Conservation (phyloP, 2,329 filamentous ascomycete genomes). For the Dothideomycetidae sp. region DNA sequence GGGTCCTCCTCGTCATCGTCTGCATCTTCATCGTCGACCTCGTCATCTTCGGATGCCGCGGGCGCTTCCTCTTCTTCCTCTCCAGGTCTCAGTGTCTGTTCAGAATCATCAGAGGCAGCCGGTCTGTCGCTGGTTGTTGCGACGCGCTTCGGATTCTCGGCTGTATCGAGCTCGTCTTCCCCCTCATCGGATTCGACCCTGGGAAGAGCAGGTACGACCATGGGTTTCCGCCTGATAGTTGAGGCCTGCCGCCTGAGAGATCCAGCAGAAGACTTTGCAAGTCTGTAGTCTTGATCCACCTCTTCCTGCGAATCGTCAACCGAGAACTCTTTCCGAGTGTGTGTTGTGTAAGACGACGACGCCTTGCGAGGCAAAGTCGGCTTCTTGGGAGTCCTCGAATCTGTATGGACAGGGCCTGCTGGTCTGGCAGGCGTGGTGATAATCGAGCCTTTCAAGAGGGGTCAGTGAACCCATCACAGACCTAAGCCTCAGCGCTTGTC, state of each 20-base stretch:
- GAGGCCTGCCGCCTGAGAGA: conserved; percentile 36
- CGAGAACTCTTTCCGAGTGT: conserved; percentile 76
- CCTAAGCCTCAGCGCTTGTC: conserved; percentile 1
- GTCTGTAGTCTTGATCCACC: conserved; percentile 53
- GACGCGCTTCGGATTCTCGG: conserved; percentile 1
- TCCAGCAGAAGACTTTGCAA: conserved; percentile 20
- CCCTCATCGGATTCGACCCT: conserved; percentile 37
- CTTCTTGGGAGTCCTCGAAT: conserved; percentile 43
- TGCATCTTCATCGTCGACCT: conserved; percentile 41
- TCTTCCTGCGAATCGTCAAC: conserved; percentile 78
- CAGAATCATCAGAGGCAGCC: conserved; percentile 24
- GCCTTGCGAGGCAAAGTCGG: conserved; percentile 58
- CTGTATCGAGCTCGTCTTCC: conserved; percentile 23
- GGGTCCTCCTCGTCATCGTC: conserved; percentile 71
- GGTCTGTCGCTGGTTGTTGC: neutral
- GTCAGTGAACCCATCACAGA: neutral
- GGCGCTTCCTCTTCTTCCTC: conserved; percentile 21
- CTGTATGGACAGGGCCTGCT: neutral
- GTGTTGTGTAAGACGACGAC: conserved; percentile 60
- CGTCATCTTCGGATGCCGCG: conserved; percentile 27
- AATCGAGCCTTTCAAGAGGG: conserved; percentile 5
- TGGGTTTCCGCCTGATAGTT: conserved; percentile 36
- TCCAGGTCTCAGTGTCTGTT: conserved; percentile 28
- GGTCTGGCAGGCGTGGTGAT: conserved; percentile 5
- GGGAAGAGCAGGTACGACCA: conserved; percentile 31